A percentile compares a stretch with the other conserved stretches of the same genome.
Evolutionary conservation across 140 eudicot genomes (phyloP).

Genomic region (Cichorium intybus): DNA sequence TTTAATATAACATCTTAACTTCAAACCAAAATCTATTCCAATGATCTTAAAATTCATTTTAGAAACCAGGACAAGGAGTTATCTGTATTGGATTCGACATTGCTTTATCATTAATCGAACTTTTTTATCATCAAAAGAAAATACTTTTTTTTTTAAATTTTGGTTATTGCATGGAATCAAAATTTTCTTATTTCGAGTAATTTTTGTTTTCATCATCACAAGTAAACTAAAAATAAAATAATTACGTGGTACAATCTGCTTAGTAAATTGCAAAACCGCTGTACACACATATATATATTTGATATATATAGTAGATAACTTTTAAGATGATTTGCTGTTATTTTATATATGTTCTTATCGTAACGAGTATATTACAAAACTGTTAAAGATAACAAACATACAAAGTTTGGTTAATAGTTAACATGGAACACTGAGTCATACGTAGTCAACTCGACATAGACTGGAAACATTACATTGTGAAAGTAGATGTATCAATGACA

Average conservation of each 20-base stretch:
- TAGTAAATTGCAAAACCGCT: neutral
- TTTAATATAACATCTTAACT: neutral
- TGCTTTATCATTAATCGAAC: neutral
- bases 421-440: neutral
- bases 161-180: no score
- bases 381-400: neutral
- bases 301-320: neutral
- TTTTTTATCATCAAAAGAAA: no score
- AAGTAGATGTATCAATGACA: slow-evolving; percentile 26
- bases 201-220: neutral
- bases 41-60: neutral
- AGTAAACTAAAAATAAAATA: neutral
- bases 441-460: slow-evolving; percentile 8
- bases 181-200: no score
- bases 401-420: neutral
- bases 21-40: neutral
- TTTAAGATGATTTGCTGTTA: neutral
- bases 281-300: neutral
- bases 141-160: no score
- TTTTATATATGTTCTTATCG: neutral
- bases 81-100: neutral
- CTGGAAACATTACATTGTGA: slow-evolving; percentile 10
- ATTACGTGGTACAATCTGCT: neutral
- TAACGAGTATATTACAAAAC: neutral
- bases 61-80: neutral